These are phyloP conservation scores for Alternaria sp. DNA, from an alignment of 2,329 filamentous ascomycete genomes.

Conservation along the genomic window DNA sequence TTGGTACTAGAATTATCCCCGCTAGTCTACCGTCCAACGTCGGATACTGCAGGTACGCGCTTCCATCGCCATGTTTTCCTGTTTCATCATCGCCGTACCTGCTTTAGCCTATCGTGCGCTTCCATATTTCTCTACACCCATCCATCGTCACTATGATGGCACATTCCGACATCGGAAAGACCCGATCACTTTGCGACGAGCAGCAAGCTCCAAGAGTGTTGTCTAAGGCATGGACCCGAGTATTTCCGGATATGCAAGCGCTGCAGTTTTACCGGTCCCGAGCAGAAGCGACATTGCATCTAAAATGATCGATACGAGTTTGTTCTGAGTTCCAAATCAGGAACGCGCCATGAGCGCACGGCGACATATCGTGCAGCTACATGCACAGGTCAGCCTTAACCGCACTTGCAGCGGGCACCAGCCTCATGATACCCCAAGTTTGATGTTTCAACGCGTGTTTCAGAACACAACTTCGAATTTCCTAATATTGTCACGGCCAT, in stretches of 20 bases:
- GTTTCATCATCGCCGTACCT: conserved; percentile 16
- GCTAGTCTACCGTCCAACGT: conserved; percentile 4
- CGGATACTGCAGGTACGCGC: conserved; percentile 15
- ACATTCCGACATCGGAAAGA: not conserved
- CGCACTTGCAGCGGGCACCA: conserved; percentile 16
- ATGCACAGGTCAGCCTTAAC: conserved; percentile 13
- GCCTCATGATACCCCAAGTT: conserved; percentile 7
- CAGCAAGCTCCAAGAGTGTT: not conserved
- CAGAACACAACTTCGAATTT: not conserved
- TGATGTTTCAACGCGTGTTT: conserved; percentile 9
- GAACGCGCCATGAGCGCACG: conserved; percentile 2
- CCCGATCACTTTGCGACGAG: not conserved
- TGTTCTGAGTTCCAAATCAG: conserved; percentile 2
- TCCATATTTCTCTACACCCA: not conserved
- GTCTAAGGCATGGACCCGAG: not conserved
- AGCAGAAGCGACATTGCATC: not conserved
- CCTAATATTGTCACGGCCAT: not conserved
- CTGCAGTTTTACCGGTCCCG: not conserved
- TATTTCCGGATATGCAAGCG: not conserved
- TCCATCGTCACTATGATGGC: not conserved
- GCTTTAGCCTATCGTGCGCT: conserved; percentile 11
- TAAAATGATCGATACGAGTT: not conserved
- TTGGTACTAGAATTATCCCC: not conserved
- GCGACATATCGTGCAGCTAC: conserved; percentile 9
- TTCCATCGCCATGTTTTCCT: conserved; percentile 2